These are phyloP conservation scores for Cubamyces lactineus DNA, from an alignment of 768 basidiomycete genomes.

Conservation along the genomic window DNA sequence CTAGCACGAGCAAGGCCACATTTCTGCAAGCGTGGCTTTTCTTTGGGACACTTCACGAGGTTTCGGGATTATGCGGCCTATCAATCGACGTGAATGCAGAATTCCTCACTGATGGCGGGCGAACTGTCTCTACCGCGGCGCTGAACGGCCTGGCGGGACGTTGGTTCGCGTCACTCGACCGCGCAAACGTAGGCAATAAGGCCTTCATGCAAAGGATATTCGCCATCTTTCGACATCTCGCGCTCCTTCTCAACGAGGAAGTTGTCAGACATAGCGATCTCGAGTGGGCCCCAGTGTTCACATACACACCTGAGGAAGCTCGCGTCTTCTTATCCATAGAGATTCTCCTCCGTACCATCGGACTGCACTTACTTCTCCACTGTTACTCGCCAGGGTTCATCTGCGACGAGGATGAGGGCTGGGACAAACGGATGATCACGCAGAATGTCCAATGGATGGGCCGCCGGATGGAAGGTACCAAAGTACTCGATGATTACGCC, in stretches of 20 bases:
- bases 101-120: not conserved
- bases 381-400: not conserved
- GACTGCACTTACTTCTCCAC: slow-evolving; percentile 6
- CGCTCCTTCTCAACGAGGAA: not conserved
- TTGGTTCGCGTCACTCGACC: not conserved
- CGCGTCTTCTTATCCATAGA: slow-evolving; percentile 4
- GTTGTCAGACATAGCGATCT: not conserved
- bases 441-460: not conserved
- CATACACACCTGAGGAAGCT: not conserved
- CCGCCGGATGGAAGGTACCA: not conserved
- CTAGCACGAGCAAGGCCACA: slow-evolving; percentile 3
- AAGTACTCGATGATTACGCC: not conserved
- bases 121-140: not conserved
- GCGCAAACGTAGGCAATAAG: not conserved
- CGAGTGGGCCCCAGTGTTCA: not conserved
- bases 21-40: slow-evolving; percentile 16
- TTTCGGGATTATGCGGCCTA: slow-evolving; percentile 4
- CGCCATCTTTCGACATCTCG: not conserved
- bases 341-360: slow-evolving; percentile 2
- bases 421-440: not conserved
- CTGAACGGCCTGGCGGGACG: slow-evolving; percentile 9
- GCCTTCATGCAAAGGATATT: not conserved
- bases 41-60: slow-evolving; percentile 5
- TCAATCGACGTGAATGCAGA: not conserved
- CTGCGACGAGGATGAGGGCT: not conserved